phyloP scores from a whole-genome alignment of 805 yeast species.

The Suhomyces pyralidae region DNA sequence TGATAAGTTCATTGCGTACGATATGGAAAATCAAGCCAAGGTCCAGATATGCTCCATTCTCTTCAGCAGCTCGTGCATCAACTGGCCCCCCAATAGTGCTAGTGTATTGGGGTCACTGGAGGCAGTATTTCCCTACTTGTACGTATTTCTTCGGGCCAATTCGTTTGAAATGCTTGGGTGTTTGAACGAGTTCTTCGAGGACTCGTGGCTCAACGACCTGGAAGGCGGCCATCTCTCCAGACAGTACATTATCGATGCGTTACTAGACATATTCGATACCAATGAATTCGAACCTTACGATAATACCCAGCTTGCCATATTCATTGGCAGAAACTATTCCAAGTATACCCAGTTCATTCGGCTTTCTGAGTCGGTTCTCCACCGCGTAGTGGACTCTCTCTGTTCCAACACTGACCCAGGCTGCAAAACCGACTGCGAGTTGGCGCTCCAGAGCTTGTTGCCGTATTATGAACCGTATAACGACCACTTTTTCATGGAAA shows the following conservation, averaged over 20 bases:
- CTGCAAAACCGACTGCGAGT: constrained; percentile 60
- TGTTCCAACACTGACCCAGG: constrained; percentile 38
- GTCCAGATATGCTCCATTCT: constrained; percentile 50
- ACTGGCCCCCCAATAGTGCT: constrained; percentile 32
- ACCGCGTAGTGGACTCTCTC: constrained; percentile 46
- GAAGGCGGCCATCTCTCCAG: constrained; percentile 39
- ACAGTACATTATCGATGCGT: constrained; percentile 73
- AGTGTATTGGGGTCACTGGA: not conserved
- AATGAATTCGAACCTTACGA: constrained; percentile 25
- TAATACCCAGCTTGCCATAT: constrained; percentile 51
- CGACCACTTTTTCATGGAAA: constrained; percentile 45
- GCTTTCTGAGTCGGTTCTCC: constrained; percentile 58
- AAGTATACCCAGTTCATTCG: constrained; percentile 82
- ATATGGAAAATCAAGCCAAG: constrained; percentile 43
- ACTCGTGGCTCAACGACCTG: constrained; percentile 62
- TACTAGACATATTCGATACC: constrained; percentile 55
- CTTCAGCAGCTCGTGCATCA: constrained; percentile 53
- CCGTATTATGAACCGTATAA: constrained; percentile 63
- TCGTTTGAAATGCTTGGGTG: constrained; percentile 61
- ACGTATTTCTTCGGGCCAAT: constrained; percentile 50
- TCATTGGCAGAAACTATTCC: constrained; percentile 76
- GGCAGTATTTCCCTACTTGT: constrained; percentile 62
- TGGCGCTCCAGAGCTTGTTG: constrained; percentile 70
- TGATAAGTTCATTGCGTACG: constrained; percentile 44
- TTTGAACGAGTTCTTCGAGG: constrained; percentile 82